phyloP scores from a whole-genome alignment of 139 green algal species.

The Gonium pectorale region DNA sequence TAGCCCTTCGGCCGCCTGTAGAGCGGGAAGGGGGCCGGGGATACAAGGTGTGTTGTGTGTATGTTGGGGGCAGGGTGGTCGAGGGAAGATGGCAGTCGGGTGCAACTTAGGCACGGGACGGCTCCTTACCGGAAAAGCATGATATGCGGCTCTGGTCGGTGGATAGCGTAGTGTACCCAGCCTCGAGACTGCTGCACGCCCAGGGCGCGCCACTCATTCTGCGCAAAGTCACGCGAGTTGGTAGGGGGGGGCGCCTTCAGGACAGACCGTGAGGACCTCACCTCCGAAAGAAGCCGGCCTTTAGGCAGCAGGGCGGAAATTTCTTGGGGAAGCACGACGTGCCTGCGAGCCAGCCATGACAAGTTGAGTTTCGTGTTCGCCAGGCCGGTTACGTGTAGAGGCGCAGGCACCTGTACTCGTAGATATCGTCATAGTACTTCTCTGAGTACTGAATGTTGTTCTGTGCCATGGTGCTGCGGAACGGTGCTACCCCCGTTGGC shows the following conservation, averaged over 20 bases:
- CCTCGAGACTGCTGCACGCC: constrained; percentile 97
- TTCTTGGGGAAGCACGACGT: constrained; percentile 95
- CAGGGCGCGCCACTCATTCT: constrained; percentile 95
- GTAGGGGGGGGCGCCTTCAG: no score
- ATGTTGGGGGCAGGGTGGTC: background rate
- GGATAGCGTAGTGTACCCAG: constrained; percentile 98
- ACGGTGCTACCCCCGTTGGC: no score
- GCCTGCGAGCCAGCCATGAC: constrained; percentile 67
- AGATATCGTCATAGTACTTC: constrained; percentile 96
- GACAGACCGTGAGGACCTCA: no score
- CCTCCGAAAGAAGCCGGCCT: constrained; percentile 91
- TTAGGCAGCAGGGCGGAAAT: constrained; percentile 93
- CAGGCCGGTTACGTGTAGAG: background rate
- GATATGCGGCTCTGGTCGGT: constrained; percentile 96
- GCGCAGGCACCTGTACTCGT: constrained; percentile 47
- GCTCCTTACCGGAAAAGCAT: constrained; percentile 96
- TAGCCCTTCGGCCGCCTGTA: constrained; percentile 77
- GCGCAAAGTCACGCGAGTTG: constrained; percentile 19
- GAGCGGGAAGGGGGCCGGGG: background rate
- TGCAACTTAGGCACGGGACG: no score
- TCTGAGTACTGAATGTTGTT: constrained; percentile 89
- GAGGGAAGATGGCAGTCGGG: background rate
- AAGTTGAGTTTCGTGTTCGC: background rate
- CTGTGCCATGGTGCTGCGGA: constrained; percentile 58
- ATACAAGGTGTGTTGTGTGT: background rate